Evolutionary conservation across 2,329 filamentous ascomycete genomes (phyloP).

Genomic region (Fusarium transvaalense): DNA sequence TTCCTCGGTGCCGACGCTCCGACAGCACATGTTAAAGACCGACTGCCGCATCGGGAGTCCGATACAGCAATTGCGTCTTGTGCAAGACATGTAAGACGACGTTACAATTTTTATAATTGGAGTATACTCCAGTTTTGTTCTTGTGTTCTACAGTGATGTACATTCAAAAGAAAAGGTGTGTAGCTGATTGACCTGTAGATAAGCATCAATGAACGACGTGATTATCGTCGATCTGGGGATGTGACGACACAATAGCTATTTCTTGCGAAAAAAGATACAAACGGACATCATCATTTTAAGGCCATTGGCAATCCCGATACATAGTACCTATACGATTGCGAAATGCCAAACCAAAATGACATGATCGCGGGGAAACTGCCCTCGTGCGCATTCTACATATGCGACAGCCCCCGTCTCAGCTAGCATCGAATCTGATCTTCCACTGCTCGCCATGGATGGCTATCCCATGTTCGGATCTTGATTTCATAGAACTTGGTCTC

Average conservation of each 20-base stretch:
- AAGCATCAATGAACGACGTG: background rate
- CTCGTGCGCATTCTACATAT: conserved; percentile 34
- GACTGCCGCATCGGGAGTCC: conserved; percentile 36
- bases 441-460: conserved; percentile 3
- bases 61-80: conserved; percentile 8
- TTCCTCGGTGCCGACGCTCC: conserved; percentile 40
- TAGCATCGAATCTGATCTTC: conserved; percentile 5
- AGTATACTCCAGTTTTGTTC: background rate
- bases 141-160: background rate
- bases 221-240: conserved; percentile 14
- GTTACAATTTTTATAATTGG: background rate
- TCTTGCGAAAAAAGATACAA: conserved; percentile 33
- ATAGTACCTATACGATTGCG: conserved; percentile 39
- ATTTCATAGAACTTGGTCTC: conserved; percentile 19
- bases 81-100: conserved; percentile 1
- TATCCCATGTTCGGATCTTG: conserved; percentile 22
- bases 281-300: conserved; percentile 7
- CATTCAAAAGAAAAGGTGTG: background rate
- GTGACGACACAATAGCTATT: conserved; percentile 29
- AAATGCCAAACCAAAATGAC: conserved; percentile 42
- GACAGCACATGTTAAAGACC: conserved; percentile 14
- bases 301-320: background rate
- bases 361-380: conserved; percentile 45
- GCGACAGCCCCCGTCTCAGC: conserved; percentile 21
- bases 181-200: background rate